Conservation (phyloP, 345 rosid genomes). For the Ailanthus altissimus region DNA sequence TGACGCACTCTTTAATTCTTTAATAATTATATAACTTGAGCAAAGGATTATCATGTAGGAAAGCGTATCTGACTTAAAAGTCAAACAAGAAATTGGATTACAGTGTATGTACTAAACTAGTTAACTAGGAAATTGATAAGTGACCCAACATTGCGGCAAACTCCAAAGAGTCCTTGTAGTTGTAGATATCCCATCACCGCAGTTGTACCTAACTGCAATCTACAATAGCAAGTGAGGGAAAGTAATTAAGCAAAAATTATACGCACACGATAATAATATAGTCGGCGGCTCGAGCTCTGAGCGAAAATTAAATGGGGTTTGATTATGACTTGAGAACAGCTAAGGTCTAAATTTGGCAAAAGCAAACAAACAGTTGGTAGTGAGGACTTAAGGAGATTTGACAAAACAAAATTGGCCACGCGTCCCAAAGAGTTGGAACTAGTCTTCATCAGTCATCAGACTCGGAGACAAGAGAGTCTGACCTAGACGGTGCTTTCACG, state of each 20-base stretch:
- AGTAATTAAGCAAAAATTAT: no score
- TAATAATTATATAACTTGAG: no score
- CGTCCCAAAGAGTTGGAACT: conserved; percentile 15
- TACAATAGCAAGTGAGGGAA: no score
- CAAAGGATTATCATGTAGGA: no score
- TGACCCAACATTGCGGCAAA: background rate
- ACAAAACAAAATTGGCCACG: background rate
- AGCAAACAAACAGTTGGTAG: background rate
- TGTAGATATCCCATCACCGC: background rate
- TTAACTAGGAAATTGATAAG: background rate
- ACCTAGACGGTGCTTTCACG: conserved; percentile 11
- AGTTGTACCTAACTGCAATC: background rate
- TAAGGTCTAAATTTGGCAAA: background rate
- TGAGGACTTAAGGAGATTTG: background rate
- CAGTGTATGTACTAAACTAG: no score
- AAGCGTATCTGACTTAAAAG: no score
- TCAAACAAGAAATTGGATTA: no score
- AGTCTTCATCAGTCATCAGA: conserved; percentile 1
- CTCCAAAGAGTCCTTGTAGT: background rate
- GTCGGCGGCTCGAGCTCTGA: background rate
- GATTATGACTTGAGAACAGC: background rate
- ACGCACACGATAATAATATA: no score
- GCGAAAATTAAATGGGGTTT: background rate
- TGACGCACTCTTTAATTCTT: no score
- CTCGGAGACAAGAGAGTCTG: background rate